Evolutionary conservation across 2,329 filamentous ascomycete genomes (phyloP).

Genomic region (Diplodia seriata): DNA sequence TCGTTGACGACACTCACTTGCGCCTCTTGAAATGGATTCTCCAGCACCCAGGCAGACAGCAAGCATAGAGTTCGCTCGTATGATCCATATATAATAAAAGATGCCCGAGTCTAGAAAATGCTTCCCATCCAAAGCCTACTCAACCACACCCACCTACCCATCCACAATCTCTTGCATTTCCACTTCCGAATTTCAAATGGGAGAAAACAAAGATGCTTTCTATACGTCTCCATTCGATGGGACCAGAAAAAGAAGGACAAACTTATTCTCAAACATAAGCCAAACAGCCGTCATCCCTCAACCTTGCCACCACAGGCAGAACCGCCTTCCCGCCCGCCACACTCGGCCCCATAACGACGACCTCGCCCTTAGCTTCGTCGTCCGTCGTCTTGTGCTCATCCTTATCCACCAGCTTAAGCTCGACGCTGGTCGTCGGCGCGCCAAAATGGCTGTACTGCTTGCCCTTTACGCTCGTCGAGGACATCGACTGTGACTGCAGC

Average conservation of each 20-base stretch:
- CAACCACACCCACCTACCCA: too few relatives aligned
- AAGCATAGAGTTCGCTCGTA: too few relatives aligned
- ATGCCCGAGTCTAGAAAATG: too few relatives aligned
- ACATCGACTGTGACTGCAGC: conserved; percentile 48
- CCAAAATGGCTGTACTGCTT: conserved; percentile 74
- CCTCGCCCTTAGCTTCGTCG: conserved; percentile 59
- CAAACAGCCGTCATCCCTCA: conserved; percentile 32
- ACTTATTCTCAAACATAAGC: conserved; percentile 19
- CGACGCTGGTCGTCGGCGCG: conserved; percentile 77
- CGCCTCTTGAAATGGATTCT: too few relatives aligned
- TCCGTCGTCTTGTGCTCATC: conserved; percentile 68
- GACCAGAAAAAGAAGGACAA: neutral
- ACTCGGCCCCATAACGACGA: conserved; percentile 74
- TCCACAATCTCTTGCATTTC: too few relatives aligned
- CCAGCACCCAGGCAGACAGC: too few relatives aligned
- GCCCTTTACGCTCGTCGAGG: conserved; percentile 36
- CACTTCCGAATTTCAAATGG: neutral
- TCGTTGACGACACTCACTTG: too few relatives aligned
- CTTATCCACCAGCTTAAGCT: conserved; percentile 75
- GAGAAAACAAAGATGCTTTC: neutral
- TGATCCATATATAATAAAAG: too few relatives aligned
- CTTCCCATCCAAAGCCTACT: too few relatives aligned
- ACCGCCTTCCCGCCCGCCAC: conserved; percentile 72
- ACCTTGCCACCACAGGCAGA: conserved; percentile 62
- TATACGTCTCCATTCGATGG: neutral